Evolutionary conservation across 2,329 filamentous ascomycete genomes (phyloP).

Genomic region (Cytospora piceicola): DNA sequence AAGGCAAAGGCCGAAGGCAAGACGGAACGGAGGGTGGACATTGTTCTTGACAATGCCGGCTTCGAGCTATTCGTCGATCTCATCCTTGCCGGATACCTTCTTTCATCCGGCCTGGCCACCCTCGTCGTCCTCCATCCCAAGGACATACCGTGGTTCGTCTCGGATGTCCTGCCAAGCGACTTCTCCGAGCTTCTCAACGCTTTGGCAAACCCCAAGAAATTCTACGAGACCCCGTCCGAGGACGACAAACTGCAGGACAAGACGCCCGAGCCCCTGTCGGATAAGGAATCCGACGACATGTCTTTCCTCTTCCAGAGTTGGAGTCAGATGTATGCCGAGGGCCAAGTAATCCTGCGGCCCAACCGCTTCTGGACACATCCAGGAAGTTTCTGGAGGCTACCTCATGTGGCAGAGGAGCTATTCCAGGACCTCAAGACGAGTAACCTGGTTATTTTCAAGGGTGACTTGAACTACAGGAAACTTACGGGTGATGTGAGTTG

Average conservation of each 20-base stretch:
- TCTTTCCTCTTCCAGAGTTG: constrained; percentile 81
- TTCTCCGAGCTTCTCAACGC: constrained; percentile 81
- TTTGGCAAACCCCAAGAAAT: constrained; percentile 74
- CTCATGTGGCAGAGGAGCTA: constrained; percentile 67
- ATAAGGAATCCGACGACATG: constrained; percentile 69
- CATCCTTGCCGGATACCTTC: constrained; percentile 85
- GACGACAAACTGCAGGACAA: constrained; percentile 64
- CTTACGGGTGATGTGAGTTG: constrained; percentile 79
- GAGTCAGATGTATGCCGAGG: constrained; percentile 79
- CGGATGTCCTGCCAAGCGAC: constrained; percentile 86
- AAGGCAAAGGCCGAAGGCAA: constrained; percentile 35
- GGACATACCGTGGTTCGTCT: constrained; percentile 97
- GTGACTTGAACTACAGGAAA: constrained; percentile 95
- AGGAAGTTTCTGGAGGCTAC: constrained; percentile 88
- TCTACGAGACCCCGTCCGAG: constrained; percentile 77
- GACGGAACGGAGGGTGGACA: constrained; percentile 79
- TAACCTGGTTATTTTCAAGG: constrained; percentile 94
- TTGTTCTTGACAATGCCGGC: constrained; percentile 94
- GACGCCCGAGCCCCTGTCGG: constrained; percentile 64
- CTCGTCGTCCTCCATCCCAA: constrained; percentile 90
- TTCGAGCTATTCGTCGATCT: constrained; percentile 98
- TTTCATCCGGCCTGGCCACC: constrained; percentile 83
- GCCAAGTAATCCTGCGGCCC: constrained; percentile 79
- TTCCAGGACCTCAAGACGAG: constrained; percentile 78
- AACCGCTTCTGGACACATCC: constrained; percentile 90